phyloP scores from a whole-genome alignment of 768 basidiomycete species.

The Russula vinacea region DNA sequence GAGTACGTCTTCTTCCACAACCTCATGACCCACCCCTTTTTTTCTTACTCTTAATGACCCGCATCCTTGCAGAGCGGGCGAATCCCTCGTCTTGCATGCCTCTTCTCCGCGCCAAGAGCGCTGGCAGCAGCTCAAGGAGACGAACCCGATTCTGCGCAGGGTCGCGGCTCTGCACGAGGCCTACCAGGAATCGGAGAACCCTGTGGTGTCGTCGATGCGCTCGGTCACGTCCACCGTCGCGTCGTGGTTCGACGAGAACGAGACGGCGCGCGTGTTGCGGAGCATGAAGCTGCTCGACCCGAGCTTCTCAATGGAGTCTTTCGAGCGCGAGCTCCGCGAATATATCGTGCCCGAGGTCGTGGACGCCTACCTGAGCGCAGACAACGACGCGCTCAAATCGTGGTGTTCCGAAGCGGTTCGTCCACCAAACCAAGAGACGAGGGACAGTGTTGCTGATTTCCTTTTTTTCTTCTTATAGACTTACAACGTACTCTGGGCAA shows the following conservation, averaged over 20 bases:
- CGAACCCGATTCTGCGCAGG: constrained; percentile 69
- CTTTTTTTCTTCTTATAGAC: constrained; percentile 49
- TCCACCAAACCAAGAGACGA: constrained; percentile 13
- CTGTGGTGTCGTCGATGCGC: constrained; percentile 76
- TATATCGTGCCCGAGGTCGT: constrained; percentile 98
- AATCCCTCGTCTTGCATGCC: constrained; percentile 79
- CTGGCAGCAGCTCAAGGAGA: constrained; percentile 77
- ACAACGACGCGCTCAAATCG: constrained; percentile 74
- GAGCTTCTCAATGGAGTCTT: constrained; percentile 76
- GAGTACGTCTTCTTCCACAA: constrained; percentile 56
- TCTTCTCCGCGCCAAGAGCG: constrained; percentile 73
- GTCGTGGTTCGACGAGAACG: constrained; percentile 94
- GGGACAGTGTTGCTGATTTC: neutral
- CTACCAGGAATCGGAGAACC: constrained; percentile 92
- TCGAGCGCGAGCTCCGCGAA: constrained; percentile 87
- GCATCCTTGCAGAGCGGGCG: constrained; percentile 62
- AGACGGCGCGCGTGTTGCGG: constrained; percentile 92
- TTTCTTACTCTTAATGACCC: neutral
- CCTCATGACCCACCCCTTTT: neutral
- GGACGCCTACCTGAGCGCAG: constrained; percentile 91
- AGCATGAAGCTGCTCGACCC: constrained; percentile 89
- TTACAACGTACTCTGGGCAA: constrained; percentile 97
- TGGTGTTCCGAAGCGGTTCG: constrained; percentile 97
- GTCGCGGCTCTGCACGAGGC: constrained; percentile 58
- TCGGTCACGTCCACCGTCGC: constrained; percentile 82